phyloP scores from a whole-genome alignment of 768 basidiomycete species.

The Dentipellis sp. region DNA sequence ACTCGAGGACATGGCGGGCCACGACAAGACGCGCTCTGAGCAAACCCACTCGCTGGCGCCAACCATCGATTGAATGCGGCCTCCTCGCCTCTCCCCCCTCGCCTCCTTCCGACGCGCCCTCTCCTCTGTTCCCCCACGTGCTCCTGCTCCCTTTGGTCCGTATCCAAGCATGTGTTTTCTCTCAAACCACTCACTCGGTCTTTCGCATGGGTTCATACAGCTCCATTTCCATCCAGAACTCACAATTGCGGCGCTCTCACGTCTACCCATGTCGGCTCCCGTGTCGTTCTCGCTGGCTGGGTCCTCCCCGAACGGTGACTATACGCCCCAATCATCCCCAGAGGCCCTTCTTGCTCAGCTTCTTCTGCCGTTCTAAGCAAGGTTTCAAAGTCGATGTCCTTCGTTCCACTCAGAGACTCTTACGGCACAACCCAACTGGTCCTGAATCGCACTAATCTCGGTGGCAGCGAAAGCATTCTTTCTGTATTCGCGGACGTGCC shows the following conservation, averaged over 20 bases:
- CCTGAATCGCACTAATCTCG: conserved; percentile 23
- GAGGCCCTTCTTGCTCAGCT: conserved; percentile 17
- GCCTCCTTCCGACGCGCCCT: not conserved
- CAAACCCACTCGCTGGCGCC: too few species aligned
- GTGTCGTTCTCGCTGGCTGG: conserved; percentile 74
- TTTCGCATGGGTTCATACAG: conserved; percentile 10
- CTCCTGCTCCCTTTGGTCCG: not conserved
- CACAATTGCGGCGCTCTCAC: conserved; percentile 19
- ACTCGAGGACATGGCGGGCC: too few species aligned
- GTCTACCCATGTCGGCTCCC: conserved; percentile 11
- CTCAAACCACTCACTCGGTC: conserved; percentile 1
- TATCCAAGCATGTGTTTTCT: not conserved
- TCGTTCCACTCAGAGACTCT: conserved; percentile 80
- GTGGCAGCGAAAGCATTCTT: conserved; percentile 15
- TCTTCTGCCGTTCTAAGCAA: conserved; percentile 39
- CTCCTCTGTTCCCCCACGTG: not conserved
- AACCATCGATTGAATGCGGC: too few species aligned
- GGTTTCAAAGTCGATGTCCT: conserved; percentile 60
- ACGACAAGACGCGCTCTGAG: too few species aligned
- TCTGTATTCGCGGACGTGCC: conserved; percentile 53
- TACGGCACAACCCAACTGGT: conserved; percentile 75
- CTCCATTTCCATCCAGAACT: conserved; percentile 17
- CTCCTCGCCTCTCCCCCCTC: too few species aligned
- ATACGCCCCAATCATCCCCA: conserved; percentile 10
- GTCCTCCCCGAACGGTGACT: conserved; percentile 74